Percentiles rank a stretch among this genome's conserved stretches.
Evolutionary conservation across 768 basidiomycete species (phyloP).

Genomic region (Obba rivulosa): DNA sequence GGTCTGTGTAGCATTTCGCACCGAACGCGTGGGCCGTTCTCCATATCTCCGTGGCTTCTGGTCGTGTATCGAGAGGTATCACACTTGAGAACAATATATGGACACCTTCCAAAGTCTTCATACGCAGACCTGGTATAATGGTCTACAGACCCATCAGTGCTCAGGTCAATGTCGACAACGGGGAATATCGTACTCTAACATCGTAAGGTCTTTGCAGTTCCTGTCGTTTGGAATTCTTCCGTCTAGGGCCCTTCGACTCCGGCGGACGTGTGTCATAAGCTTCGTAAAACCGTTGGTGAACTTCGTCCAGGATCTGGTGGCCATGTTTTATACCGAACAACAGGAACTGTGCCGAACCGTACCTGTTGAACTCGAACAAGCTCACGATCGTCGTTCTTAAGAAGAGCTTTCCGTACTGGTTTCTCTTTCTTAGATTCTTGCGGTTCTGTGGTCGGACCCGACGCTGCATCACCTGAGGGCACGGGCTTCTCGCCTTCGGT

Average conservation of each 20-base stretch:
- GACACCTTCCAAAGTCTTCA: slow-evolving; percentile 68
- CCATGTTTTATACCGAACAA: not conserved
- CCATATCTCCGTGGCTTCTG: slow-evolving; percentile 83
- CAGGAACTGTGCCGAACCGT: slow-evolving; percentile 11
- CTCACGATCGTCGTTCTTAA: slow-evolving; percentile 87
- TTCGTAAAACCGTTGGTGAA: slow-evolving; percentile 73
- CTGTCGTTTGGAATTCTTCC: slow-evolving; percentile 24
- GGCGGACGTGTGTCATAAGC: slow-evolving; percentile 47
- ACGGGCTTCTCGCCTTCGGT: slow-evolving; percentile 19
- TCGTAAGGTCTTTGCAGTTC: slow-evolving; percentile 43
- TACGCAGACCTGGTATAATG: slow-evolving; percentile 81
- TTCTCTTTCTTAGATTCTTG: slow-evolving; percentile 33
- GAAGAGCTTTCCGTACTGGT: slow-evolving; percentile 58
- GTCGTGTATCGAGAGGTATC: slow-evolving; percentile 81
- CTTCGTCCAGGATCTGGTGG: slow-evolving; percentile 71
- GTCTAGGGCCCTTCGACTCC: slow-evolving; percentile 24
- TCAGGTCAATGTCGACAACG: not conserved
- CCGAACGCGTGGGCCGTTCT: slow-evolving; percentile 84
- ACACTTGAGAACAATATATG: slow-evolving; percentile 92
- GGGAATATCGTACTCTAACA: slow-evolving; percentile 57
- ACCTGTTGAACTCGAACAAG: slow-evolving; percentile 74
- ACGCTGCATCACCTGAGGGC: too few species aligned
- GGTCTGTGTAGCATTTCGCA: slow-evolving; percentile 69
- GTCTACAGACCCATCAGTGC: slow-evolving; percentile 36
- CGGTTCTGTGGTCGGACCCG: too few species aligned